These are phyloP conservation scores for Torulaspora gathmanii DNA, from an alignment of 805 yeast species.

Conservation along the genomic window DNA sequence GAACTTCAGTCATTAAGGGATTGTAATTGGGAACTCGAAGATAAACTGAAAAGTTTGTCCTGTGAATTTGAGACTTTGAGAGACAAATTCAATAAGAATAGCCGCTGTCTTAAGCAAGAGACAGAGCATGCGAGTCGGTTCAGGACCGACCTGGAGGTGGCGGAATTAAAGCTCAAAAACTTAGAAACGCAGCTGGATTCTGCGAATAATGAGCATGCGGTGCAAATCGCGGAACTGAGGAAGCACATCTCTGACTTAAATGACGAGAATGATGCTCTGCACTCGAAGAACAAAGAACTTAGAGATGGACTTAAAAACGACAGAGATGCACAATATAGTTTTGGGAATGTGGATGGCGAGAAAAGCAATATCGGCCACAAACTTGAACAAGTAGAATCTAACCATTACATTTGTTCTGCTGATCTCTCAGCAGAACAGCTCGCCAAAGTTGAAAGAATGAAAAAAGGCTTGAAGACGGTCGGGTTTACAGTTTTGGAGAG, in stretches of 20 bases:
- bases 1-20: slow-evolving; percentile 43
- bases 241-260: slow-evolving; percentile 54
- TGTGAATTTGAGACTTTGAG: slow-evolving; percentile 37
- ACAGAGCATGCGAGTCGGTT: background rate
- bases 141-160: slow-evolving; percentile 48
- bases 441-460: slow-evolving; percentile 3
- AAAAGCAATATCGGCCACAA: background rate
- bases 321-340: slow-evolving; percentile 1
- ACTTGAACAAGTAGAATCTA: no score
- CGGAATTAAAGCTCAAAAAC: slow-evolving; percentile 38
- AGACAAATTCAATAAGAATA: slow-evolving; percentile 41
- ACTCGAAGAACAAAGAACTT: slow-evolving; percentile 37
- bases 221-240: slow-evolving; percentile 47
- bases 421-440: background rate
- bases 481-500: slow-evolving; percentile 10
- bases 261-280: slow-evolving; percentile 62
- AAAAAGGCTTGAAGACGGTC: slow-evolving; percentile 2
- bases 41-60: slow-evolving; percentile 40
- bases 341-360: background rate
- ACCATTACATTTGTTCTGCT: no score
- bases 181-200: slow-evolving; percentile 39
- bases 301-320: slow-evolving; percentile 18
- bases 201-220: slow-evolving; percentile 36
- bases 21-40: slow-evolving; percentile 61
- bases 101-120: slow-evolving; percentile 36